Evolutionary conservation across 495 filamentous ascomycete species (phyloP).

Genomic region (Chaetomium cochliodes): DNA sequence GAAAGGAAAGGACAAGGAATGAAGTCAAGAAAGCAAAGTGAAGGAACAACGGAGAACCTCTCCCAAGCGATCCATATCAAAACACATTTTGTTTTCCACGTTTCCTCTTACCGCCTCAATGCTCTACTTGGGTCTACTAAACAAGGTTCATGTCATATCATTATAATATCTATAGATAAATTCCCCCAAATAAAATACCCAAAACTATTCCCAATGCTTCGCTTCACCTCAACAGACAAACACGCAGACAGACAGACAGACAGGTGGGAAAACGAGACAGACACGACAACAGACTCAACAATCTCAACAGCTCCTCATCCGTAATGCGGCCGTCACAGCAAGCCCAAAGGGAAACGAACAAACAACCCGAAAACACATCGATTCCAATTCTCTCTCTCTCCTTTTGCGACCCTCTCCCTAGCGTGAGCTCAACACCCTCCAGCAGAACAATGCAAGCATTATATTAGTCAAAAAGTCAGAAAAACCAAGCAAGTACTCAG

Average conservation of each 20-base stretch:
- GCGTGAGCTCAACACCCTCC: neutral
- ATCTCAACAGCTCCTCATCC: neutral
- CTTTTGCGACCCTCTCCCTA: neutral
- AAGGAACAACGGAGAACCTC: too few species aligned
- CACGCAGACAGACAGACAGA: neutral
- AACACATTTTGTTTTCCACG: too few species aligned
- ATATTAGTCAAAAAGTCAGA: slow-evolving; percentile 4
- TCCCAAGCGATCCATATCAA: too few species aligned
- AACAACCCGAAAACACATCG: neutral
- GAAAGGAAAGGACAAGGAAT: too few species aligned
- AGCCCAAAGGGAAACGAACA: neutral
- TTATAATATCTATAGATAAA: neutral
- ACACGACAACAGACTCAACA: neutral
- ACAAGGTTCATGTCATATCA: neutral
- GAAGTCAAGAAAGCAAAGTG: too few species aligned
- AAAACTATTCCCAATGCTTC: neutral
- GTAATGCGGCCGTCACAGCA: neutral
- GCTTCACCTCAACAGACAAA: neutral
- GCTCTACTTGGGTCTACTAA: too few species aligned
- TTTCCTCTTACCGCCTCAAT: too few species aligned
- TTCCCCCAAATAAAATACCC: neutral
- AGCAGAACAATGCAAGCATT: slow-evolving; percentile 6
- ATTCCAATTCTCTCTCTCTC: too few species aligned
- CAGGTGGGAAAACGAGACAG: neutral
- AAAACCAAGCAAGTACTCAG: neutral